Evolutionary conservation across 768 basidiomycete species (phyloP), one percentile per base, ranked within the genome.

Genomic region (Butyriboletus loyo): DNA sequence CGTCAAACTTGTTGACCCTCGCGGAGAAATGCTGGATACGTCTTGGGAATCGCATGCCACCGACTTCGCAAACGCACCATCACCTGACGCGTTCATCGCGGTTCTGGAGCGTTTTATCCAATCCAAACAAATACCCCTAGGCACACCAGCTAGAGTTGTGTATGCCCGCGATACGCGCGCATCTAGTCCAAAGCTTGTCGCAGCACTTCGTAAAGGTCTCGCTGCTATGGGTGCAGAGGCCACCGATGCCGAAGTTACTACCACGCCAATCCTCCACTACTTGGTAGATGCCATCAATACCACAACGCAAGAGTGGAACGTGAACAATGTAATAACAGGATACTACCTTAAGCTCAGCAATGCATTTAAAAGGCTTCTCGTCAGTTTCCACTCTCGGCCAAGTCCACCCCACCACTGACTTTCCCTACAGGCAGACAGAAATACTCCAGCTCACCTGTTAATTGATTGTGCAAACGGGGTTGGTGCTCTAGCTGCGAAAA

Each of bases 391-490:
- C 4, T 56, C 24, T 51, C 17, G 37, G 40, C 42, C 15, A 43
- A 50, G 25, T 49, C 5, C 38, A 14, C 39, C 31, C 42, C 46
- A 17, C 19, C 7, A 14, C 42, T 64, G 30, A 64, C 46, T 27
- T 49, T 38, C 41, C 35, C 38, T 25, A 31, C 53, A 92, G 87
- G 73, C 78, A 24, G 83, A 84, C 53, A 85, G 85, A 52, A 68
- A 70, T 74, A 37, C 71, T 75, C 47, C 79, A 11, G 69, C 79
- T 15, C 81, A 85, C 34, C 65, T 99, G 42, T 68, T 89, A n/a
- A 77, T 99, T 37, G 97, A 99, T 69, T 98, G 97, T 67, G 97
- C 97, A n/a, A 98, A 99, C 67, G 97, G 97, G 25, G 97, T 99
- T 22, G 97, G 97, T 42, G 83, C 89, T 15, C 73, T 77, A 7